A percentile compares a stretch with the other conserved stretches of the same genome.
These are phyloP conservation scores for Entrophospora sp. DNA, from an alignment of 192 early-diverging fungal genomes.

Conservation along the genomic window DNA sequence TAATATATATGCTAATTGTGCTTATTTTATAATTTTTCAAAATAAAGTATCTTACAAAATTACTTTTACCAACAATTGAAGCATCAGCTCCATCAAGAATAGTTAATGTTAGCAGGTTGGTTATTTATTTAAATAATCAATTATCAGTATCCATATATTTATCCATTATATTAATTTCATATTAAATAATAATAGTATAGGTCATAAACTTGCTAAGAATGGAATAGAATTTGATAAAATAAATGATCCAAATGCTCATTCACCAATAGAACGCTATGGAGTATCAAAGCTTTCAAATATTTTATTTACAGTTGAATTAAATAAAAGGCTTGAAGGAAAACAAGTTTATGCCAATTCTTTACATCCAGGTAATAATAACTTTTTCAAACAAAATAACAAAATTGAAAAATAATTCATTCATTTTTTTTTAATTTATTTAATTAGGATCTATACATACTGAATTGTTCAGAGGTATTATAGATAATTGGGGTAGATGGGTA, in stretches of 20 bases:
- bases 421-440: no score
- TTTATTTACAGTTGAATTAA: no score
- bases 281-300: no score
- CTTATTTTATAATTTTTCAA: background rate
- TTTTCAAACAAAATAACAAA: no score
- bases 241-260: constrained; percentile 27
- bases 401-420: no score
- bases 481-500: background rate
- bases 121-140: background rate
- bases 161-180: constrained; percentile 25
- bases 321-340: no score
- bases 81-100: constrained; percentile 23
- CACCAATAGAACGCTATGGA: constrained; percentile 30
- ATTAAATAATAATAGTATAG: constrained; percentile 34
- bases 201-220: constrained; percentile 21
- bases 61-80: constrained; percentile 31
- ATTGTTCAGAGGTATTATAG: background rate
- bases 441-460: background rate
- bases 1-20: no score
- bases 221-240: constrained; percentile 36
- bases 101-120: constrained; percentile 31
- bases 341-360: no score
- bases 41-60: constrained; percentile 24
- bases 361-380: constrained; percentile 37
- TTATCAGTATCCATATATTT: background rate